Evolutionary conservation across 2,329 filamentous ascomycete species (phyloP).

Genomic region (Myriosclerotinia scirpicola): DNA sequence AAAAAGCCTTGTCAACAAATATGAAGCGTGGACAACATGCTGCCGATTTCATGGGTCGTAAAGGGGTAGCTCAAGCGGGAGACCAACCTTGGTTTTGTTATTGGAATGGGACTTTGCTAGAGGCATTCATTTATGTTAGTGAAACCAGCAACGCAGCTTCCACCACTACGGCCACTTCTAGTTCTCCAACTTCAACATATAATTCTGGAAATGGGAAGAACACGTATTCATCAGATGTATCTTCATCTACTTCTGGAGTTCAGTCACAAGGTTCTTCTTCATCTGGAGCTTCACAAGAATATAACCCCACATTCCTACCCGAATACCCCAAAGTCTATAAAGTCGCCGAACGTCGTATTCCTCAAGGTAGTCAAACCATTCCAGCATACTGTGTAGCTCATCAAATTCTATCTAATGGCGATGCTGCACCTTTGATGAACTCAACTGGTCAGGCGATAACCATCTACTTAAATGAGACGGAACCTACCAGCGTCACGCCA

Average conservation of each 20-base stretch:
- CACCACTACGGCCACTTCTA: conserved; percentile 18
- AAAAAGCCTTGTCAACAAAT: conserved; percentile 26
- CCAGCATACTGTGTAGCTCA: conserved; percentile 65
- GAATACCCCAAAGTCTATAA: conserved; percentile 61
- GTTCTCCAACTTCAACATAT: conserved; percentile 3
- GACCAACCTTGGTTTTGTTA: conserved; percentile 68
- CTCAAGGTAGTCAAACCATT: conserved; percentile 37
- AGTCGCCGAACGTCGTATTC: conserved; percentile 60
- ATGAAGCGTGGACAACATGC: conserved; percentile 26
- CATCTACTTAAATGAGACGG: conserved; percentile 38
- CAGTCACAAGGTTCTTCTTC: conserved; percentile 21
- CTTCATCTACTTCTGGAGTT: conserved; percentile 37
- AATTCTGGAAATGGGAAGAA: neutral
- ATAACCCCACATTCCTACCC: conserved; percentile 36
- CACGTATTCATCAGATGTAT: conserved; percentile 26
- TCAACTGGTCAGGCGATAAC: conserved; percentile 32
- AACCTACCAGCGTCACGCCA: conserved; percentile 28
- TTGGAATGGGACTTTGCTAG: conserved; percentile 66
- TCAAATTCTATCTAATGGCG: conserved; percentile 55
- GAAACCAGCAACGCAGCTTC: conserved; percentile 40
- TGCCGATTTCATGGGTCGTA: conserved; percentile 32
- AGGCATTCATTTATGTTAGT: conserved; percentile 65
- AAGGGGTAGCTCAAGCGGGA: conserved; percentile 49
- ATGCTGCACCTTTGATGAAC: conserved; percentile 31
- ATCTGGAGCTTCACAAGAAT: conserved; percentile 23